Base-by-base conservation (phyloP, 768 basidiomycete genomes). In the Suillus sp. region DNA sequence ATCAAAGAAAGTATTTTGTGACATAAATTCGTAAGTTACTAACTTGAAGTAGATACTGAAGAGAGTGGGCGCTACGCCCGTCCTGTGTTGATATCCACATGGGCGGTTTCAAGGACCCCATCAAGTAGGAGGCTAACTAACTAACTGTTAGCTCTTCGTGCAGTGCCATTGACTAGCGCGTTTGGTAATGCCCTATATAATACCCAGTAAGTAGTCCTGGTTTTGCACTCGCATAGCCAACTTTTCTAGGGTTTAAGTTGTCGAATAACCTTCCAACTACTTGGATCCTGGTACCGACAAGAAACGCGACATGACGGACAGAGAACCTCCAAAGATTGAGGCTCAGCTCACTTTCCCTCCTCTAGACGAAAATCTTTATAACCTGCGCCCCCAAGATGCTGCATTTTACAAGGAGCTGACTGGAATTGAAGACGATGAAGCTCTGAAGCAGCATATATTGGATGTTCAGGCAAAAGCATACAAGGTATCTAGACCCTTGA, bases 381-480 rank as follows among this genome's bases (percentile, higher is more conserved):
- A 43, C 14, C 38, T 62, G 13, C 34, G 18, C 14, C 22, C 54
- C 9, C 34, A 62, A 42, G 54, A 40, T 22, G 25, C 30, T 38
- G 63, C 55, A 10, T 75, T 76, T 56, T 61, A 75, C 54, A 71
- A 70, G 61, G 18, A 27, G 5, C 55, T 66, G 57, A 73, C 68
- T n/a, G 70, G 72, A 6, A 74, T 76, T 38, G 42, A 67, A 10
- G 70, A 72, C 48, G 72, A 70, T 4, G 61, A 65, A 11, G 65
- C 60, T 16, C 60, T 76, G 53, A 73, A 70, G 62, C 45, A 55
- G 8, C 74, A 75, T 51, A 67, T 74, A 35, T 45, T 76, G 18
- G 64, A 50, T 10, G 62, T 74, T 25, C 75, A 74, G 56, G 53
- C 43, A 30, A 68, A 73, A 45, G 73, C 72, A 8, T 73, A 71